Base-by-base conservation (phyloP, 2,329 filamentous ascomycete species). In the Neofusicoccum sp. region DNA sequence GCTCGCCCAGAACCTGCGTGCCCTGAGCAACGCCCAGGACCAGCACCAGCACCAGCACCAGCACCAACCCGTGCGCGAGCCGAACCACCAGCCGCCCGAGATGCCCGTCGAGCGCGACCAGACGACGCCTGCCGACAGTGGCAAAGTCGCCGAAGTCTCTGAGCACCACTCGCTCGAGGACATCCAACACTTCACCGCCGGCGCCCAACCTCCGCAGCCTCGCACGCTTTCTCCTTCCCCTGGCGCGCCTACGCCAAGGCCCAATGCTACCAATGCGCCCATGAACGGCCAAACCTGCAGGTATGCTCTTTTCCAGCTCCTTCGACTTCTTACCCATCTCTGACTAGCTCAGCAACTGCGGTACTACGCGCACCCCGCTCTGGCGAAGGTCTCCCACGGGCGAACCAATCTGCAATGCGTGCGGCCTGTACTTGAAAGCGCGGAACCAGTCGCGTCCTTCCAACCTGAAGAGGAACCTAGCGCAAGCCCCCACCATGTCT, bases 381-480 rank as follows among this genome's bases (percentile, higher is more conserved):
- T 99, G 95, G 95, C 86, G 95, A 72, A 86, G 95, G 70, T 96
- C 93, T 14, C 93, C 93, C 0, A 88, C 93, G 69, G 95, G 95
- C 31, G 89, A 91, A 59, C 97, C 92, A 30, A 98, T 99, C 63
- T 99, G 95, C 78, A 99, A 99, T 76, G 95, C 95, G 5, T 99
- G 95, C 71, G 95, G 95, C 43, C 82, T 99, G 14, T 99, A 99
- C 74, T 82, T 91, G 64, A 98, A 98, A 75, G 93, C 93, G 8
- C 86, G 95, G 66, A 98, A 98, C 72, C 89, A 93, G 64, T 87
- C 91, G 67, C 86, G 95, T 54, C 95, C 95, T 12, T 95, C 91
- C 6, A 96, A 92, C 68, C 79, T 97, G 61, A 97, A 96, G 77
- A 89, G 92, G 63, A 86, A 89, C 9, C 36, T 51, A 43, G 83